phyloP scores from a whole-genome alignment of 176 grass and related monocot species.

The Rhynchospora tenuis region DNA sequence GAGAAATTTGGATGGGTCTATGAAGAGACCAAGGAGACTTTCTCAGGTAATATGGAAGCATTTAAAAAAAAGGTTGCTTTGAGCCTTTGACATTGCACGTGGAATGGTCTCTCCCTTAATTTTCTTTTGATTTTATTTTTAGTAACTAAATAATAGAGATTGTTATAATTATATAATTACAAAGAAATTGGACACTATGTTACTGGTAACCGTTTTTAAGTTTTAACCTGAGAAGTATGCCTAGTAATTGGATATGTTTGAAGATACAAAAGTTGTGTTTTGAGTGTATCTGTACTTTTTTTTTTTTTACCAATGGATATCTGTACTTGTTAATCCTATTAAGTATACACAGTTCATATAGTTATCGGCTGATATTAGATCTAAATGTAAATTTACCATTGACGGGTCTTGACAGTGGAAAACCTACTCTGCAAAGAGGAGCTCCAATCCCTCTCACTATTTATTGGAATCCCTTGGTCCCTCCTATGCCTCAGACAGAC shows the following conservation, averaged over 20 bases:
- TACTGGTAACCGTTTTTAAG: background rate
- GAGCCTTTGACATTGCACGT: background rate
- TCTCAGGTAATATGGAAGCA: background rate
- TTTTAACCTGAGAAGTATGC: background rate
- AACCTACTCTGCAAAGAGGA: too few relatives aligned
- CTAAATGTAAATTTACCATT: too few relatives aligned
- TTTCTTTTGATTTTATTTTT: background rate
- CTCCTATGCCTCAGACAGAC: too few relatives aligned
- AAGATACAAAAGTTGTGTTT: background rate
- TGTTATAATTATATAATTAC: background rate
- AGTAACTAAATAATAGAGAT: background rate
- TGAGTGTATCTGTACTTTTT: background rate
- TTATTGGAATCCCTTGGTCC: too few relatives aligned
- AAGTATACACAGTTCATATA: background rate
- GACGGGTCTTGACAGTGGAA: too few relatives aligned
- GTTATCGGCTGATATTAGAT: too few relatives aligned
- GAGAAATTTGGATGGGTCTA: constrained; percentile 22
- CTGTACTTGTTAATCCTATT: background rate
- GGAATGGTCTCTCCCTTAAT: background rate
- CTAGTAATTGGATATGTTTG: background rate
- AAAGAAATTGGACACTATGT: background rate
- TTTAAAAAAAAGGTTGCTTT: constrained; percentile 1
- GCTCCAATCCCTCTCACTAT: too few relatives aligned
- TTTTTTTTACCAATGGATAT: background rate
- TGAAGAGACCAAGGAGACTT: background rate